Evolutionary conservation across 169 alveolate genomes (phyloP), one percentile per base, ranked within the genome.

Genomic region (Plasmodium knowlesi): DNA sequence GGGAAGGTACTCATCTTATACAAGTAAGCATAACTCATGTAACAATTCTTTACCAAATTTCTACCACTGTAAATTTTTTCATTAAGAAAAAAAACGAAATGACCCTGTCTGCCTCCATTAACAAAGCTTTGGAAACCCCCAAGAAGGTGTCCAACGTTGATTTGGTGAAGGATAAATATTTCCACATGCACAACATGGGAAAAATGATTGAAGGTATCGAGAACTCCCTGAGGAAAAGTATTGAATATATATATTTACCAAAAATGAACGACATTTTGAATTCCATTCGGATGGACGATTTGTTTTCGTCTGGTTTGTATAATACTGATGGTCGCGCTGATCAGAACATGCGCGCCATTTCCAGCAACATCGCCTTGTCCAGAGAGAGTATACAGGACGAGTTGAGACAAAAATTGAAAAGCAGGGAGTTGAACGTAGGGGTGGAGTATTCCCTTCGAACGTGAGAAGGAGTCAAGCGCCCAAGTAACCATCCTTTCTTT

Each of bases 1-100:
- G 93, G 93, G 93, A 85, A 85, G 93, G 54, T 46, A 85, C 93
- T 32, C 93, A 85, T 39, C 57, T 85, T 74, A 85, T 85, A 85
- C 93, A 85, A n/a, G 93, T 85, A 30, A 85, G 79, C 79, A 74
- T 85, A 73, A 34, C 86, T 14, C 78, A 85, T 67, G 46, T 34
- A 50, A 53, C 39, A 50, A 32, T 85, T 30, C 82, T 74, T 28
- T 85, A 85, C 39, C 93, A 85, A 85, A 85, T 85, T 32, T 85
- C 93, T 12, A 37, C 85, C 34, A 85, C 93, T 50, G 39, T 85
- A 9, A 85, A 85, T 85, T 54, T 85, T 74, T 37, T 61, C n/a
- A 50, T 85, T n/a, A 30, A 30, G 37, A 46, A 37, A 85, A 73
- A 85, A 50, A 54, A 85, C 43, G 84, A 85, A 32, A 73, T 76